Base-by-base conservation (phyloP, 345 rosid species). In the Boechera divaricarpa region DNA sequence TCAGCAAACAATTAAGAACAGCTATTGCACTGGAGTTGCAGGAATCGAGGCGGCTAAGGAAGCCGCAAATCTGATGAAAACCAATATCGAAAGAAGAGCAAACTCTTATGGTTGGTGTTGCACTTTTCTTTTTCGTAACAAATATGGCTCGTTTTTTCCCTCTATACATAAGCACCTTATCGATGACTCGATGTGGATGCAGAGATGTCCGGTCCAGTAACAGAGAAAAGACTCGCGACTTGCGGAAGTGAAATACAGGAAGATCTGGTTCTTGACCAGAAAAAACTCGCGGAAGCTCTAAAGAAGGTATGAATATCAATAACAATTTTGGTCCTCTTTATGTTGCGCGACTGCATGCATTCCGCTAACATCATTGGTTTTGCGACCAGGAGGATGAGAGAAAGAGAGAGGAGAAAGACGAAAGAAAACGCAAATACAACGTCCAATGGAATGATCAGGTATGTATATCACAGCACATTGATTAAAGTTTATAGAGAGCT, bases 21-120 rank as follows among this genome's bases (percentile, higher is more conserved):
- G 96, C 74, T 93, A 91, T 33, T 90, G 97, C 81, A 87, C 91
- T 1, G 97, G 98, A 7, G 76, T 81, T 12, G 90, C 94, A 1
- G 97, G 98, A 38, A 88, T 94, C 58, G 86, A 88, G 72, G 98
- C 97, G 61, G 91, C 89, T 4, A 91, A 90, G 72, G 94, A 90
- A 62, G 86, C 92, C 39, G 38, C 79, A 10, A 88, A 90, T 63
- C 83, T 88, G 8, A 91, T 93, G 94, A 91, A 82, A 70, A 75
- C 86, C 35, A 93, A 93, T 76, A 74, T 93, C 61, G 85, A 87
- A 28, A 86, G 87, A 28, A 86, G 82, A 72, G 90, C 51, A 36
- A 83, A 84, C 24, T 69, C 85, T 5, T 84, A 88, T 71, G 97
- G 89, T 88, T 56, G 10, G 44, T 41, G 10, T 3, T 41, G 44